phyloP scores from a whole-genome alignment of 495 filamentous ascomycete species.

The Aspergillus homomorphus region DNA sequence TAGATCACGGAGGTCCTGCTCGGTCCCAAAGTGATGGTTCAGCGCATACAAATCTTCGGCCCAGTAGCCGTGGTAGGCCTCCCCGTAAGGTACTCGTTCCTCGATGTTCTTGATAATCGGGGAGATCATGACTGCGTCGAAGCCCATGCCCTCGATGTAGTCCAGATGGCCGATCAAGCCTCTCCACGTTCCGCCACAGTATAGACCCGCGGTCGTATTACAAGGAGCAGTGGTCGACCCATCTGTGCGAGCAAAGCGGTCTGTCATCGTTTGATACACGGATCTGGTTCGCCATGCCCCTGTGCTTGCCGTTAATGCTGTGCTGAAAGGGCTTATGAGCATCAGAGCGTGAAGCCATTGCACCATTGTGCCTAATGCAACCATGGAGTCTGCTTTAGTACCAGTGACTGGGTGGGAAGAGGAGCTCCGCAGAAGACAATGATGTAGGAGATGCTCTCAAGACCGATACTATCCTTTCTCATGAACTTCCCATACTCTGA shows the following conservation, averaged over 20 bases:
- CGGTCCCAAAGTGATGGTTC: conserved; percentile 65
- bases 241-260: conserved; percentile 69
- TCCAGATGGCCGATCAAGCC: conserved; percentile 62
- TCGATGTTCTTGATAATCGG: conserved; percentile 65
- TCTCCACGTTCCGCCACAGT: conserved; percentile 75
- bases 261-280: conserved; percentile 76
- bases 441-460: no score
- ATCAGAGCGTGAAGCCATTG: conserved; percentile 11
- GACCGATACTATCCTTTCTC: not conserved
- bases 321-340: not conserved
- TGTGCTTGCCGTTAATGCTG: conserved; percentile 21
- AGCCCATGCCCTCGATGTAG: conserved; percentile 72
- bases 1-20: conserved; percentile 61
- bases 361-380: not conserved
- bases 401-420: no score
- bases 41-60: conserved; percentile 60
- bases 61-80: conserved; percentile 76
- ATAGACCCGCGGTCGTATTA: conserved; percentile 41
- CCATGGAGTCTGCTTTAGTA: not conserved
- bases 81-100: conserved; percentile 44
- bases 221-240: conserved; percentile 53
- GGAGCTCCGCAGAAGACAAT: no score
- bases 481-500: not conserved
- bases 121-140: conserved; percentile 80
- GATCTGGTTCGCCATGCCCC: conserved; percentile 55